Evolutionary conservation across 176 grass and related monocot species (phyloP), one percentile per base, ranked within the genome.

Genomic region (Phragmites australis): DNA sequence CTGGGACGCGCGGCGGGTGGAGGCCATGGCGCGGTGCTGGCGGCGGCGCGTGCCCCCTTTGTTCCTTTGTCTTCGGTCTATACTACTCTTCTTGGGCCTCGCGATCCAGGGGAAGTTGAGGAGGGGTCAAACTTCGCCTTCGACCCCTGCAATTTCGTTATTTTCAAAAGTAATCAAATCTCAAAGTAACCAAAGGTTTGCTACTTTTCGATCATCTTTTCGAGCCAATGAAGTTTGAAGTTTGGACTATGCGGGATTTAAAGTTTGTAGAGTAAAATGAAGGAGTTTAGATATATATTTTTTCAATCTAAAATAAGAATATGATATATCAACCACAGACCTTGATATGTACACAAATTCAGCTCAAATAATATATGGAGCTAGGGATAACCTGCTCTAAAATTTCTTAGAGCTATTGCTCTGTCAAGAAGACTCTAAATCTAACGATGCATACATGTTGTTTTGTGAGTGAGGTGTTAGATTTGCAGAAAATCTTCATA

Each of bases 1-100:
- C 81, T 87, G 87, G 37, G 93, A 89, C 58, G 90, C 88, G 47
- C 88, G 96, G 71, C 90, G 97, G 85, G 86, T 51, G 88, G 90
- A 25, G 56, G 92, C 78, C 82, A 75, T 81, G 72, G 79, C 53
- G 70, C 56, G 75, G 9, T 19, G 68, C 72, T 13, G 79, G 80
- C 67, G 77, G 71, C 82, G 87, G 64, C 82, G 77, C 77, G 63
- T 51, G 75, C 45, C 49, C 43, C 67, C 67, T 26, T 26, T 22
- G 57, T 74, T 74, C 55, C 47, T 79, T 62, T 71, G 76, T 57
- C 60, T 74, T 76, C 11, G 56, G 37, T 27, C 47, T 65, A n/a
- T n/a, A n/a, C n/a, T n/a, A 6, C 37, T 72, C 76, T 87, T 77
- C 51, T 62, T n/a, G 64, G 54, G 57, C 64, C 37, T 31, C 53